phyloP scores from a whole-genome alignment of 176 grass and related monocot species.

The Eragrostis nindensis region DNA sequence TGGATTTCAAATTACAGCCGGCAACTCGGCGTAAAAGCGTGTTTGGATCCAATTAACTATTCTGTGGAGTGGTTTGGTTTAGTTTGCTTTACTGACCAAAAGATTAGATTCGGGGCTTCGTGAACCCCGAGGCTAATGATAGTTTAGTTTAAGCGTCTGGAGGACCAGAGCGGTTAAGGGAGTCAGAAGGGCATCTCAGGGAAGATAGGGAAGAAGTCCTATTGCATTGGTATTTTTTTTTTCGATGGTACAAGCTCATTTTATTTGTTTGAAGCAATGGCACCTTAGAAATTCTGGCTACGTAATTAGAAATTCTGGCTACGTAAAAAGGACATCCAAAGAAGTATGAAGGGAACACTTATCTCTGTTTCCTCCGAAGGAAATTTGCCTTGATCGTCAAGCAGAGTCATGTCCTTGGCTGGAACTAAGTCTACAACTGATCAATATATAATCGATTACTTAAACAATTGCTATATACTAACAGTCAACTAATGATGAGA shows the following conservation, averaged over 20 bases:
- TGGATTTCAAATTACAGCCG: neutral
- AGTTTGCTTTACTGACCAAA: conserved; percentile 36
- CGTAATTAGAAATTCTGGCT: too few species aligned
- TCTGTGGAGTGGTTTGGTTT: neutral
- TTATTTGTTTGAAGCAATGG: neutral
- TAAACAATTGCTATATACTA: neutral
- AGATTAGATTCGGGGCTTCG: conserved; percentile 24
- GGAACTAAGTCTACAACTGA: neutral
- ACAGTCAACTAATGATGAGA: conserved; percentile 41
- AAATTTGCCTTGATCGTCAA: neutral
- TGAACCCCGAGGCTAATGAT: conserved; percentile 31
- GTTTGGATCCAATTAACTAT: conserved; percentile 16
- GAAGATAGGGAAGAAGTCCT: neutral
- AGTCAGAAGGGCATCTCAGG: conserved; percentile 38
- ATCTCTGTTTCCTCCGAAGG: neutral
- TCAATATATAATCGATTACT: neutral
- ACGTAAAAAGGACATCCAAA: too few species aligned
- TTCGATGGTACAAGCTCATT: neutral
- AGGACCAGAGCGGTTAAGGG: neutral
- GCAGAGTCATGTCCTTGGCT: neutral
- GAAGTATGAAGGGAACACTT: neutral
- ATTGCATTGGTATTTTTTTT: too few species aligned
- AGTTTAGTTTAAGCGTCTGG: conserved; percentile 34
- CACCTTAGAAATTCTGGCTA: neutral
- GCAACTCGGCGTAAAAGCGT: conserved; percentile 17